Evolutionary conservation across 768 basidiomycete genomes (phyloP).

Genomic region (Amanita molliuscula): DNA sequence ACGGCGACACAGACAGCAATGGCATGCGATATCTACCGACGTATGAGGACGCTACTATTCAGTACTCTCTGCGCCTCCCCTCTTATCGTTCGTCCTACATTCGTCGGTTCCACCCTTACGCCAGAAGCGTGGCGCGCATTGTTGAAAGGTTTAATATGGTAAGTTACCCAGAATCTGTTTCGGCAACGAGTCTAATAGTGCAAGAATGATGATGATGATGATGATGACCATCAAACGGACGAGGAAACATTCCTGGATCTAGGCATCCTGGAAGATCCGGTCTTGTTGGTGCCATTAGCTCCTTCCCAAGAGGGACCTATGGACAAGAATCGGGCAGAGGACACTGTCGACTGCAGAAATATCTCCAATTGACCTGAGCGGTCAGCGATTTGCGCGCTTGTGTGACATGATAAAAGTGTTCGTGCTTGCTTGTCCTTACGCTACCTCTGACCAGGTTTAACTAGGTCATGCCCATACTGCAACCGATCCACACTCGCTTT

Average conservation of each 20-base stretch:
- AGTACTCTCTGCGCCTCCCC: neutral
- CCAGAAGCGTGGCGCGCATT: neutral
- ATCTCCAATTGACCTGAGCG: too few species aligned
- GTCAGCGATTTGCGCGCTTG: too few species aligned
- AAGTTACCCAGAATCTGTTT: neutral
- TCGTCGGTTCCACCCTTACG: conserved; percentile 1
- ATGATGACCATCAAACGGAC: neutral
- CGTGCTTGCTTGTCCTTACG: too few species aligned
- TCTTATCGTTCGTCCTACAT: neutral
- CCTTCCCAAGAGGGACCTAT: neutral
- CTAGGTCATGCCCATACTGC: too few species aligned
- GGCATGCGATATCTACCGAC: neutral
- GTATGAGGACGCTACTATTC: neutral
- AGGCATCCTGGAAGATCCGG: neutral
- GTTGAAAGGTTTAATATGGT: neutral
- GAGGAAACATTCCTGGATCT: neutral
- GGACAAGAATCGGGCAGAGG: neutral
- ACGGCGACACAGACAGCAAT: neutral
- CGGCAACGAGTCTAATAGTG: neutral
- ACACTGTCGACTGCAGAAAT: too few species aligned
- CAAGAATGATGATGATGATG: neutral
- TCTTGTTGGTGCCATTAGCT: neutral
- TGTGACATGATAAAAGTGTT: too few species aligned
- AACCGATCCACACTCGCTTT: too few species aligned
- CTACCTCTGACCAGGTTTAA: too few species aligned